Percentiles rank a stretch among this genome's conserved stretches.
Evolutionary conservation across 2,329 filamentous ascomycete species (phyloP).

Genomic region (Claviceps africana): DNA sequence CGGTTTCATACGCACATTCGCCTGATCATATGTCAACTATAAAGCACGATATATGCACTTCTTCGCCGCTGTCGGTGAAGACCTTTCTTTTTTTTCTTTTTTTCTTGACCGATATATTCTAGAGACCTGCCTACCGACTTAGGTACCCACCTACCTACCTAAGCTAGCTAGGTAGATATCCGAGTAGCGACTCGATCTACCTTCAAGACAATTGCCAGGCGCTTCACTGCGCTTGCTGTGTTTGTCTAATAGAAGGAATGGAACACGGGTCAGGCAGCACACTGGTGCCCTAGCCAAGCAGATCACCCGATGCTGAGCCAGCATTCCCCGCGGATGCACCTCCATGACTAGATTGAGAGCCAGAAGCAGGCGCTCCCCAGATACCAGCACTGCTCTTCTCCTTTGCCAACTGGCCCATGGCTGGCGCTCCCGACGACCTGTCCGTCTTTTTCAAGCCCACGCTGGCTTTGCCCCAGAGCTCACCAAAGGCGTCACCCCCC

Average conservation of each 20-base stretch:
- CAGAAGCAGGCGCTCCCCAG: constrained; percentile 60
- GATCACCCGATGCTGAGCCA: constrained; percentile 31
- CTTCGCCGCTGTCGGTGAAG: neutral
- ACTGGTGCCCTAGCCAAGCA: constrained; percentile 27
- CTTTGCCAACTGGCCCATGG: constrained; percentile 90
- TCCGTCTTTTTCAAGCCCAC: constrained; percentile 60
- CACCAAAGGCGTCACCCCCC: constrained; percentile 78
- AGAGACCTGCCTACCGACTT: neutral
- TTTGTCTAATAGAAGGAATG: neutral
- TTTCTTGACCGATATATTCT: neutral
- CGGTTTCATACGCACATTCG: constrained; percentile 23
- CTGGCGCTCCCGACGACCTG: constrained; percentile 50
- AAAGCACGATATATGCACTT: constrained; percentile 11
- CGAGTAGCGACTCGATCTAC: neutral
- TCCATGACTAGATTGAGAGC: constrained; percentile 17
- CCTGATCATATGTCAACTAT: constrained; percentile 25
- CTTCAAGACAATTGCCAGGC: neutral
- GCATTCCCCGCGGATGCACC: constrained; percentile 14
- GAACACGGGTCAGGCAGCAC: neutral
- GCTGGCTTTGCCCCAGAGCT: constrained; percentile 66
- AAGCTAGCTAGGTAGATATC: neutral
- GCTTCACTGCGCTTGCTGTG: neutral
- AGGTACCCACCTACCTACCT: too few relatives aligned
- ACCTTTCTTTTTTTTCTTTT: too few relatives aligned
- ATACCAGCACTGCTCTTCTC: constrained; percentile 91